A percentile compares a stretch with the other conserved stretches of the same genome.
phyloP scores from a whole-genome alignment of 2,329 filamentous ascomycete species.

The Ascochyta rabiei region DNA sequence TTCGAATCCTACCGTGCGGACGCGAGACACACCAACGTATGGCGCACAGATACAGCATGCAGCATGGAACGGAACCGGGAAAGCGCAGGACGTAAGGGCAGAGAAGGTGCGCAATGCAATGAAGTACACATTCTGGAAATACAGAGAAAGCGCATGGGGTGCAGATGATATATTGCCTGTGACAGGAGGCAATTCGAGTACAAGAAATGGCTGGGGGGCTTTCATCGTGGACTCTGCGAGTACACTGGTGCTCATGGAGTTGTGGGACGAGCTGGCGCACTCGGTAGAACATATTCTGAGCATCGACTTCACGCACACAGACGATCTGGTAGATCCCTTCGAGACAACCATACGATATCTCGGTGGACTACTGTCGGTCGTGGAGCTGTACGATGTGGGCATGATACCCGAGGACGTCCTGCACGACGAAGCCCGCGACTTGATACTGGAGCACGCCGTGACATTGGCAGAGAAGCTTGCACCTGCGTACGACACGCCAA shows the following conservation, averaged over 20 bases:
- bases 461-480: conserved; percentile 46
- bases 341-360: conserved; percentile 52
- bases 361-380: conserved; percentile 48
- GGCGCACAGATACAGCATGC: conserved; percentile 43
- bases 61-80: conserved; percentile 44
- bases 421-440: conserved; percentile 36
- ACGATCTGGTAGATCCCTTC: conserved; percentile 49
- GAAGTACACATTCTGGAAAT: conserved; percentile 50
- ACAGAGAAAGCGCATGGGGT: conserved; percentile 49
- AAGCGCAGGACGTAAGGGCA: conserved; percentile 43
- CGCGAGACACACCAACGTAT: conserved; percentile 12
- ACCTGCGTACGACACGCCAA: conserved; percentile 50
- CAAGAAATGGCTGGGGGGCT: conserved; percentile 51
- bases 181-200: conserved; percentile 42
- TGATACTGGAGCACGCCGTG: conserved; percentile 47
- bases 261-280: conserved; percentile 51
- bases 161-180: conserved; percentile 50
- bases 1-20: conserved; percentile 37
- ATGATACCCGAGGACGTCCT: conserved; percentile 46
- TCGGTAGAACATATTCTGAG: conserved; percentile 48
- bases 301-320: conserved; percentile 45
- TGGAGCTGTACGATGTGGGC: conserved; percentile 51
- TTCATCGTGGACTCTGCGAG: conserved; percentile 52
- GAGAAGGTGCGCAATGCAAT: conserved; percentile 47
- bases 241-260: conserved; percentile 50